These are phyloP conservation scores for Aspergillus neoniger DNA, from an alignment of 2,329 filamentous ascomycete genomes.

Conservation along the genomic window DNA sequence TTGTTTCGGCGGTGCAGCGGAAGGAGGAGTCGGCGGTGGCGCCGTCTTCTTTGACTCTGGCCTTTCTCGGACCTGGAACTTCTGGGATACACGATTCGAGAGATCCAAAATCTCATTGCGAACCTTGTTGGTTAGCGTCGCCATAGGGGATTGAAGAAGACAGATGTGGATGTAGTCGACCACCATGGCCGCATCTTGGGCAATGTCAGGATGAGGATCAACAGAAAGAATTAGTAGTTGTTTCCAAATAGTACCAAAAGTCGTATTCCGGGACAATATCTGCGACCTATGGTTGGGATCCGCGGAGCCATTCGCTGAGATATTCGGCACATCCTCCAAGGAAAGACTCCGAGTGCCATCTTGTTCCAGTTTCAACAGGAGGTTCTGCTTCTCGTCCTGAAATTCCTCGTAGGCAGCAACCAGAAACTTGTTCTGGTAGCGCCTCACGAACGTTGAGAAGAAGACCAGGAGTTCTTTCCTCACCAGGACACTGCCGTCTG, in stretches of 20 bases:
- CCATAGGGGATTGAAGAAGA: constrained; percentile 75
- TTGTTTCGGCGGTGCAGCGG: constrained; percentile 53
- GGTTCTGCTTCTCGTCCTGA: constrained; percentile 74
- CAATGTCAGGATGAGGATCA: constrained; percentile 91
- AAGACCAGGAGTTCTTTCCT: constrained; percentile 92
- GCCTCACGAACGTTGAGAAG: constrained; percentile 84
- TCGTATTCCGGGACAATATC: constrained; percentile 73
- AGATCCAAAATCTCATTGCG: constrained; percentile 64
- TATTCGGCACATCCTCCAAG: constrained; percentile 23
- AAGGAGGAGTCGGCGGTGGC: constrained; percentile 51
- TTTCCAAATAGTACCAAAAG: constrained; percentile 93
- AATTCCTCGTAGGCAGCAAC: constrained; percentile 91
- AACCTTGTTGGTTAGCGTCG: constrained; percentile 66
- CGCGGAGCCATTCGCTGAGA: constrained; percentile 24
- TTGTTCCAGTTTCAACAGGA: constrained; percentile 54
- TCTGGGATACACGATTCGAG: constrained; percentile 38
- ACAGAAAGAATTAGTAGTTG: constrained; percentile 86
- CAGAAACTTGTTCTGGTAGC: constrained; percentile 89
- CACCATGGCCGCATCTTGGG: constrained; percentile 79
- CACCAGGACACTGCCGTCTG: constrained; percentile 91
- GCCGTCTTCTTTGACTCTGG: constrained; percentile 37
- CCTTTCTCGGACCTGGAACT: constrained; percentile 41
- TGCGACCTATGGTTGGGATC: constrained; percentile 31
- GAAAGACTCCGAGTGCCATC: constrained; percentile 25
- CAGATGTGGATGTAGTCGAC: constrained; percentile 82